Conservation (phyloP, 2,329 filamentous ascomycete genomes). For the Cytospora schulzeri region DNA sequence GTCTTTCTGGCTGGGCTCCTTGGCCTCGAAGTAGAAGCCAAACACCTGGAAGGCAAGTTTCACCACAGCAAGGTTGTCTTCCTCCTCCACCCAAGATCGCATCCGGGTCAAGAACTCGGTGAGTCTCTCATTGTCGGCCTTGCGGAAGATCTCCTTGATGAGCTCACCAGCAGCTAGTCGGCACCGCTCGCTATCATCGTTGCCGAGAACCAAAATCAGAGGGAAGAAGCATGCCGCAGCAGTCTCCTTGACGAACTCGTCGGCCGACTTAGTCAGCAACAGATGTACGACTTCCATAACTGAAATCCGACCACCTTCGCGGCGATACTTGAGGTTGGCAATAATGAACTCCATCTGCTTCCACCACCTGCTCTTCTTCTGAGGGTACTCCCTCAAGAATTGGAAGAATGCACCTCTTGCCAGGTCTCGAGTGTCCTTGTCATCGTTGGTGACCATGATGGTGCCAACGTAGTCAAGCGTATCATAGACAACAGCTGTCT, state of each 20-base stretch:
- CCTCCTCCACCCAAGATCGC: constrained; percentile 74
- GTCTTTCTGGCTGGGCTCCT: constrained; percentile 59
- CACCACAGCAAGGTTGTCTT: constrained; percentile 70
- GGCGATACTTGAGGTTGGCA: constrained; percentile 87
- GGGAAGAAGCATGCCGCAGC: constrained; percentile 82
- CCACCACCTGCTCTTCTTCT: constrained; percentile 83
- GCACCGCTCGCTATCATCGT: constrained; percentile 86
- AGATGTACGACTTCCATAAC: constrained; percentile 91
- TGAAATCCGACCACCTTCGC: constrained; percentile 84
- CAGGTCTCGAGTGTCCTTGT: constrained; percentile 82
- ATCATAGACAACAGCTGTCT: constrained; percentile 89
- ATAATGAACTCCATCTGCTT: constrained; percentile 89
- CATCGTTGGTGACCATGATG: constrained; percentile 96
- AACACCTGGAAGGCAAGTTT: constrained; percentile 80
- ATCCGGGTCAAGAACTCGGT: constrained; percentile 72
- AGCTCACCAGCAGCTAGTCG: constrained; percentile 78
- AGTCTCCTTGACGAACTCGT: constrained; percentile 81
- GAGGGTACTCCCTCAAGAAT: constrained; percentile 92
- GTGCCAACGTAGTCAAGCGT: constrained; percentile 84
- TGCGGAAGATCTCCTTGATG: constrained; percentile 77
- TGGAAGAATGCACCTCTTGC: constrained; percentile 90
- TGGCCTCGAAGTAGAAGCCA: constrained; percentile 77
- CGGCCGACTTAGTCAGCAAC: constrained; percentile 81
- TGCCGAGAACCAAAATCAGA: constrained; percentile 80
- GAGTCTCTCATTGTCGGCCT: constrained; percentile 72